Base-by-base conservation (phyloP, 2,329 filamentous ascomycete species). In the Immersiporthe knoxdaviesiana region DNA sequence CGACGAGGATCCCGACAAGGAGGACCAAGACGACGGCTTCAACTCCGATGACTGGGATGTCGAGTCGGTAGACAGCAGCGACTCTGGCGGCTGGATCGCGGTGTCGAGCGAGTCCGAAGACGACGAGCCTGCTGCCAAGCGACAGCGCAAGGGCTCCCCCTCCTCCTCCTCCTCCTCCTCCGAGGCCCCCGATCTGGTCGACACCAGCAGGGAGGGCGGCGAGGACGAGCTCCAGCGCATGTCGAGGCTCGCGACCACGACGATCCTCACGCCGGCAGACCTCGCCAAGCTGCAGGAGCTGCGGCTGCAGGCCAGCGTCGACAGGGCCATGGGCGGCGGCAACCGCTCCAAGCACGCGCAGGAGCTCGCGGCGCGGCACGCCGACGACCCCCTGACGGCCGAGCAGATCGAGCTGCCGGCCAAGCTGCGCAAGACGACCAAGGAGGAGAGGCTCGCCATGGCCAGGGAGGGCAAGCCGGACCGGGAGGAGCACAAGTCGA, bases 251-350 rank as follows among this genome's bases (percentile, higher is more conserved):
- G 94, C 94, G n/a, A 97, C 93, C 0, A 97, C 93, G 2, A 91
- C 92, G 63, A 97, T 99, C 73, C 90, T 99, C 71, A 99, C 96
- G 0, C 96, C 96, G 0, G 96, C 96, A 16, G 96, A 99, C 80
- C 87, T 98, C n/a, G 91, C 92, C 74, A 98, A 98, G 79, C 90
- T 99, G 27, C 90, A 93, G 71, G 95, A 97, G 80, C 89, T 99
- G 32, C 92, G 93, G 61, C 84, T 92, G 63, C 84, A 91, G 58
- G 89, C 93, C 27, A 87, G 88, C 47, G 82, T 98, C 61, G 88
- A 91, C 72, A 90, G 92, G 71, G 84, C 83, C 63, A 81, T 88
- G 77, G 85, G 83, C 71, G 85, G 83, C 71, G 61, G 65, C 65
- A 79, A 74, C 72, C 77, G 79, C 63, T 78, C 80, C 69, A 86